These are phyloP conservation scores for Elaphomyces granulatus DNA, from an alignment of 495 filamentous ascomycete species.

Conservation along the genomic window DNA sequence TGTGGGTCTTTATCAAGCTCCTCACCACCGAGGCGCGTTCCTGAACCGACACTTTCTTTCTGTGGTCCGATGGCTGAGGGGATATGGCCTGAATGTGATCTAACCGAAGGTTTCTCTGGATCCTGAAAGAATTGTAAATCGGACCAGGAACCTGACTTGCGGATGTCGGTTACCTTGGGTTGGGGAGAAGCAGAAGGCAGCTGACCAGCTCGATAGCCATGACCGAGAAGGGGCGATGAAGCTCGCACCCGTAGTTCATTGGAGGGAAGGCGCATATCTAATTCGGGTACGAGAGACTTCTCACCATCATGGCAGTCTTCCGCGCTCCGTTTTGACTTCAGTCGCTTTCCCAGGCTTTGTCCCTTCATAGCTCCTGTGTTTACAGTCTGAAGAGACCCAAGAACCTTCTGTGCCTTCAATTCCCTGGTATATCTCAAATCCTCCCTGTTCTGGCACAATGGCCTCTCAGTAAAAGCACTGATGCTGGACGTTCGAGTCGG, in stretches of 20 bases:
- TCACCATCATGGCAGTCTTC: background rate
- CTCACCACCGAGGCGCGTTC: too few species aligned
- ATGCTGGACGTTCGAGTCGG: constrained; percentile 3
- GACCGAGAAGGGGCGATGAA: constrained; percentile 30
- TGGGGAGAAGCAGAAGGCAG: constrained; percentile 10
- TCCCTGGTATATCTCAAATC: background rate
- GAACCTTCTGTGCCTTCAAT: background rate
- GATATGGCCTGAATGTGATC: too few species aligned
- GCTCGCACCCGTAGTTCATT: constrained; percentile 28
- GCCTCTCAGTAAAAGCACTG: constrained; percentile 2
- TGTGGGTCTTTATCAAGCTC: constrained; percentile 1
- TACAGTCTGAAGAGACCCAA: background rate
- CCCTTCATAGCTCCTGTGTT: background rate
- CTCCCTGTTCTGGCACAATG: background rate
- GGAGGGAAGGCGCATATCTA: constrained; percentile 10
- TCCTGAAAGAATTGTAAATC: constrained; percentile 6
- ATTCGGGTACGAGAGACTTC: background rate
- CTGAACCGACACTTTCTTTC: too few species aligned
- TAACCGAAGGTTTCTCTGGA: constrained; percentile 1
- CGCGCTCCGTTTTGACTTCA: background rate
- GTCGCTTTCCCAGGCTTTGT: background rate
- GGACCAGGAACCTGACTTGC: constrained; percentile 24
- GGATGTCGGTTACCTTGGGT: constrained; percentile 17
- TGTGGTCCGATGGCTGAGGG: too few species aligned
- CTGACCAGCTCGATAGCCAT: constrained; percentile 21